phyloP scores from a whole-genome alignment of 768 basidiomycete species.

The Leccinum imitatum region DNA sequence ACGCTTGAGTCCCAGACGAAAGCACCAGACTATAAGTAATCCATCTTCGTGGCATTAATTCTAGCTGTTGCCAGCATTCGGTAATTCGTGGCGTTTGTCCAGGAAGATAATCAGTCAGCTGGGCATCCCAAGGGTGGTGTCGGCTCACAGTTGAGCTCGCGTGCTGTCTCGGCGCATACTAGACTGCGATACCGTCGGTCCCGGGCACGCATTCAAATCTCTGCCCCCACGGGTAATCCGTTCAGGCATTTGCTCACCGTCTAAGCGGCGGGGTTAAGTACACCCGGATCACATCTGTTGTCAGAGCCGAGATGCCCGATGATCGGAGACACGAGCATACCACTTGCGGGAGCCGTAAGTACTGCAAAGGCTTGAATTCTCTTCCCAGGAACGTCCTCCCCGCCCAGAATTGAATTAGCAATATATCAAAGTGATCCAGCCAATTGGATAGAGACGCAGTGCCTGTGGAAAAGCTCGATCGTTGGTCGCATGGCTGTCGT shows the following conservation, averaged over 20 bases:
- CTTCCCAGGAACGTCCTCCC: slow-evolving; percentile 79
- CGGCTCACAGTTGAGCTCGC: slow-evolving; percentile 27
- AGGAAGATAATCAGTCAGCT: slow-evolving; percentile 82
- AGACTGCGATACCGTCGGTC: slow-evolving; percentile 78
- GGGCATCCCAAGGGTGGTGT: slow-evolving; percentile 50
- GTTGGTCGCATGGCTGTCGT: slow-evolving; percentile 85
- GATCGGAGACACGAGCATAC: slow-evolving; percentile 10
- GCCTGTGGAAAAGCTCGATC: slow-evolving; percentile 68
- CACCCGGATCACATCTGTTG: slow-evolving; percentile 65
- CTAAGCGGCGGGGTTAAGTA: slow-evolving; percentile 40
- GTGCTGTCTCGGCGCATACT: slow-evolving; percentile 82
- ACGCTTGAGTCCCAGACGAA: no score
- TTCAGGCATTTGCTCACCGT: slow-evolving; percentile 77
- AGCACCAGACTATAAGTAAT: neutral
- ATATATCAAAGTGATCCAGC: neutral
- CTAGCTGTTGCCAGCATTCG: no score
- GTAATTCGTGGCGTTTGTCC: slow-evolving; percentile 83
- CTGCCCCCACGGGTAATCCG: slow-evolving; percentile 86
- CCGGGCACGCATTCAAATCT: slow-evolving; percentile 82
- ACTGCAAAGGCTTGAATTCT: slow-evolving; percentile 42
- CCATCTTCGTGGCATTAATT: slow-evolving; percentile 53
- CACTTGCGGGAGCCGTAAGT: slow-evolving; percentile 48
- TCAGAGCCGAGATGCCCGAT: neutral
- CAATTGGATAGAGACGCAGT: slow-evolving; percentile 41
- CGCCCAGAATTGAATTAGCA: slow-evolving; percentile 81